A percentile compares a stretch with the other conserved stretches of the same genome.
Conservation (phyloP, 352 stramenopile genomes). For the Phytophthora cactorum region DNA sequence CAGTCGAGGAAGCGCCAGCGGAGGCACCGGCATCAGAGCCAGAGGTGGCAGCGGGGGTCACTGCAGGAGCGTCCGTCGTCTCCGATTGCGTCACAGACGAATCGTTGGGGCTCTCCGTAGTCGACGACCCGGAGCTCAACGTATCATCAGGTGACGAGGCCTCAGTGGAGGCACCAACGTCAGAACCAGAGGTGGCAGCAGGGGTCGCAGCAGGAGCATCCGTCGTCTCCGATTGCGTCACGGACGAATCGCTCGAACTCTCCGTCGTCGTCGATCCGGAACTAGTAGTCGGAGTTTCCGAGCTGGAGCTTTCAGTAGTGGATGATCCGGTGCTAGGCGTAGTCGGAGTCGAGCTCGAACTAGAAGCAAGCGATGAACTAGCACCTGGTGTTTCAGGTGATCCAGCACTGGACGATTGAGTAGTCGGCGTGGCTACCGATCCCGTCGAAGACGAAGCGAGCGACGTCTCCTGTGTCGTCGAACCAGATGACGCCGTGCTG, state of each 20-base stretch:
- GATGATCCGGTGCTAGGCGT: neutral
- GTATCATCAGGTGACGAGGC: neutral
- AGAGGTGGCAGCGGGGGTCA: slow-evolving; percentile 3
- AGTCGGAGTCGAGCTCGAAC: neutral
- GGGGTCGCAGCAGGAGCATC: neutral
- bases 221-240: neutral
- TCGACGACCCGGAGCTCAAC: neutral
- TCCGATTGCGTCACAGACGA: slow-evolving; percentile 8
- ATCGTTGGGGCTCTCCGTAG: slow-evolving; percentile 13
- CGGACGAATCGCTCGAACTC: neutral
- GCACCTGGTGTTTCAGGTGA: slow-evolving; percentile 1
- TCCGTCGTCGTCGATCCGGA: neutral
- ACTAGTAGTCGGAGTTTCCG: neutral
- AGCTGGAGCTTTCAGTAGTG: slow-evolving; percentile 14
- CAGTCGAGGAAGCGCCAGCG: slow-evolving; percentile 3
- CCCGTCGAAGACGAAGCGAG: slow-evolving; percentile 19
- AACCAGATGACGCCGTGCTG: slow-evolving; percentile 16
- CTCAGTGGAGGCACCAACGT: neutral
- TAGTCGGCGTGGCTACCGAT: slow-evolving; percentile 8
- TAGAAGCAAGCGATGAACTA: slow-evolving; percentile 1
- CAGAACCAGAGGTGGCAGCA: neutral
- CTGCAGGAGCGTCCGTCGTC: slow-evolving; percentile 8
- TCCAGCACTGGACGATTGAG: slow-evolving; percentile 10
- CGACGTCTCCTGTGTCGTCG: slow-evolving; percentile 17
- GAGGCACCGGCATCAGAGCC: slow-evolving; percentile 4